Percentiles rank a stretch among this genome's conserved stretches.
Conservation (phyloP, 1,139 yeast species). For the Hemisphaericaspora xylanilytica region DNA sequence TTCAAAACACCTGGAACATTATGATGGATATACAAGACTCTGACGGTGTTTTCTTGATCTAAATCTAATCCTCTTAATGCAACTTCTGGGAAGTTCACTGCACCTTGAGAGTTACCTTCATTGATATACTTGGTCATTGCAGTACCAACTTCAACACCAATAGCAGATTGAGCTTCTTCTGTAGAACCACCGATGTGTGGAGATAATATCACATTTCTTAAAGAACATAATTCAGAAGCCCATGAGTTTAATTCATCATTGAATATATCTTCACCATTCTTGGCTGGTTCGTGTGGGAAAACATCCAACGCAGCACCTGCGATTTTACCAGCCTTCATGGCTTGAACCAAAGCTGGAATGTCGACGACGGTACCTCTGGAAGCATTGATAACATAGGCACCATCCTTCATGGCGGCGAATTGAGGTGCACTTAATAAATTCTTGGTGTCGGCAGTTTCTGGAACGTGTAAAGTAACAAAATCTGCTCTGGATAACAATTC, state of each 20-base stretch:
- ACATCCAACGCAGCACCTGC: slow-evolving; percentile 99
- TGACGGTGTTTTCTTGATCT: slow-evolving; percentile 85
- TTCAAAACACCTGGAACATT: slow-evolving; percentile 99
- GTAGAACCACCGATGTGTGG: slow-evolving; percentile 99
- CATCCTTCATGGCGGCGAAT: slow-evolving; percentile 94
- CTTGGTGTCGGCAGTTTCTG: slow-evolving; percentile 90
- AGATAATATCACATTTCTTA: slow-evolving; percentile 86
- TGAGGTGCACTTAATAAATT: slow-evolving; percentile 88
- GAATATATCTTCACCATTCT: slow-evolving; percentile 86
- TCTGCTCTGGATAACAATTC: slow-evolving; percentile 81
- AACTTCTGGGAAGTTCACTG: slow-evolving; percentile 99
- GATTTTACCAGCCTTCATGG: slow-evolving; percentile 87
- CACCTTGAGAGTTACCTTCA: slow-evolving; percentile 95
- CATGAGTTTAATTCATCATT: slow-evolving; percentile 70
- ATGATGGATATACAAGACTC: slow-evolving; percentile 94
- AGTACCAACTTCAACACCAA: slow-evolving; percentile 91
- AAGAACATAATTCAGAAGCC: slow-evolving; percentile 77
- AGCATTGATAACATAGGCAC: slow-evolving; percentile 91
- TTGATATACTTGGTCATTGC: slow-evolving; percentile 87
- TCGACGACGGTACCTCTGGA: slow-evolving; percentile 98
- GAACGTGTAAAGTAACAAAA: slow-evolving; percentile 91
- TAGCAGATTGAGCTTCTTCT: slow-evolving; percentile 97
- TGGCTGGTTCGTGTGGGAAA: slow-evolving; percentile 96
- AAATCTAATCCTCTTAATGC: slow-evolving; percentile 82
- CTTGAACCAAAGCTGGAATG: slow-evolving; percentile 87